These are phyloP conservation scores for Castanea mollissima DNA, from an alignment of 306 rosid genomes.

Conservation along the genomic window DNA sequence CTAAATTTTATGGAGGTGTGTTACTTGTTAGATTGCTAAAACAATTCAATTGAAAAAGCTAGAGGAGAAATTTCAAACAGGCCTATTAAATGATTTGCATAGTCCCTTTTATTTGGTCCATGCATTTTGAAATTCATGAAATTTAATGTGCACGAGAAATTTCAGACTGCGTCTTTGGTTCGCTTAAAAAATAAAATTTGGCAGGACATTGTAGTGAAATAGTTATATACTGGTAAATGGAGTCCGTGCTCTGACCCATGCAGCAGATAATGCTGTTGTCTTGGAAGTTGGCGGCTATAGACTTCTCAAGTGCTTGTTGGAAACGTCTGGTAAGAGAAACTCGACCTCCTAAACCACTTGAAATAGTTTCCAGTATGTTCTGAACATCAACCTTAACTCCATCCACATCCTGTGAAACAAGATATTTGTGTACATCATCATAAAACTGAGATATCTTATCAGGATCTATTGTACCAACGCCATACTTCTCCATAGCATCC, in stretches of 20 bases:
- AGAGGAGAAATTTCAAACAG: not conserved
- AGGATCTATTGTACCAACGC: conserved; percentile 34
- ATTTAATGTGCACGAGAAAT: not conserved
- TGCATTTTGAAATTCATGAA: not conserved
- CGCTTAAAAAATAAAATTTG: not conserved
- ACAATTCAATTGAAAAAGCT: not conserved
- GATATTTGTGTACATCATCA: conserved; percentile 41
- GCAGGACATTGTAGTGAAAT: conserved; percentile 1
- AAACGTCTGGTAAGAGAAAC: conserved; percentile 35
- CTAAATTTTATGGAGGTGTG: not conserved
- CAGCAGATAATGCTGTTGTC: conserved; percentile 50
- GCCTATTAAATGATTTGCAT: not conserved
- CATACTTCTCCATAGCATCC: conserved; percentile 40
- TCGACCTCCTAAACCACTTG: conserved; percentile 35
- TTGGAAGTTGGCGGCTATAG: conserved; percentile 35
- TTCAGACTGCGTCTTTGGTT: not conserved
- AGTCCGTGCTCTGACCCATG: conserved; percentile 44
- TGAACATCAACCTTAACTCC: conserved; percentile 49
- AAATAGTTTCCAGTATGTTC: conserved; percentile 37
- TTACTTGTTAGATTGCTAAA: not conserved
- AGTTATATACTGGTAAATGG: conserved; percentile 37
- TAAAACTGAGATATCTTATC: conserved; percentile 29
- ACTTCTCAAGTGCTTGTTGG: conserved; percentile 42
- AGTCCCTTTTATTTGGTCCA: not conserved
- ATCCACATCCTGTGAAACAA: conserved; percentile 38